These are phyloP conservation scores for Selaginella tamariscina DNA, from an alignment of 75 land plant species.

Conservation along the genomic window DNA sequence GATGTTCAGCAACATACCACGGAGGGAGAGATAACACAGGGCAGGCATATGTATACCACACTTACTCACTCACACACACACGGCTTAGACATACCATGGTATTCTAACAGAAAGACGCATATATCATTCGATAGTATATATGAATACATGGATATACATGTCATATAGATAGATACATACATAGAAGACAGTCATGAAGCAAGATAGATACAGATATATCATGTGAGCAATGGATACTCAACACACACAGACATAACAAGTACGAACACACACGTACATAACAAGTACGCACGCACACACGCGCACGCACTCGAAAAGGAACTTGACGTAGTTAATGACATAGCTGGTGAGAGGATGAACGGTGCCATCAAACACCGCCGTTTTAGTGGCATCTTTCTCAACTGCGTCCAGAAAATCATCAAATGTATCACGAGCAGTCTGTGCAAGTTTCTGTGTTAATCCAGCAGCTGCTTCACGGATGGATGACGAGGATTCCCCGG, in stretches of 20 bases:
- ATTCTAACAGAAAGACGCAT: too few species aligned
- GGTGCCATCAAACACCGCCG: slow-evolving; percentile 16
- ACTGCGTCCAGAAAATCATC: slow-evolving; percentile 19
- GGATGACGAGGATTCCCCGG: slow-evolving; percentile 5
- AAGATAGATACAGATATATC: not conserved
- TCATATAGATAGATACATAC: too few species aligned
- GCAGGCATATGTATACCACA: too few species aligned
- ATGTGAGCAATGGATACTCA: too few species aligned
- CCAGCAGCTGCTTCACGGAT: slow-evolving; percentile 9
- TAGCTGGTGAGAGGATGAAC: slow-evolving; percentile 28
- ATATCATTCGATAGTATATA: too few species aligned
- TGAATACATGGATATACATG: too few species aligned
- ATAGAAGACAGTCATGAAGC: not conserved
- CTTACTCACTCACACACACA: too few species aligned
- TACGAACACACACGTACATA: too few species aligned
- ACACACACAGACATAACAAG: not conserved
- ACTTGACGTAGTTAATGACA: slow-evolving; percentile 24
- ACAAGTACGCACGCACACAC: too few species aligned
- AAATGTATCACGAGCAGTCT: slow-evolving; percentile 19
- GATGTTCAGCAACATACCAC: too few species aligned
- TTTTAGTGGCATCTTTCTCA: slow-evolving; percentile 20
- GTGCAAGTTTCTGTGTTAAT: slow-evolving; percentile 16
- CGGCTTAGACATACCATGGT: too few species aligned
- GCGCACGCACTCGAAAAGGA: slow-evolving; percentile 20
- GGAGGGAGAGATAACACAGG: too few species aligned